Base-by-base conservation (phyloP, 2,329 filamentous ascomycete genomes). In the Colletotrichum abscissum region DNA sequence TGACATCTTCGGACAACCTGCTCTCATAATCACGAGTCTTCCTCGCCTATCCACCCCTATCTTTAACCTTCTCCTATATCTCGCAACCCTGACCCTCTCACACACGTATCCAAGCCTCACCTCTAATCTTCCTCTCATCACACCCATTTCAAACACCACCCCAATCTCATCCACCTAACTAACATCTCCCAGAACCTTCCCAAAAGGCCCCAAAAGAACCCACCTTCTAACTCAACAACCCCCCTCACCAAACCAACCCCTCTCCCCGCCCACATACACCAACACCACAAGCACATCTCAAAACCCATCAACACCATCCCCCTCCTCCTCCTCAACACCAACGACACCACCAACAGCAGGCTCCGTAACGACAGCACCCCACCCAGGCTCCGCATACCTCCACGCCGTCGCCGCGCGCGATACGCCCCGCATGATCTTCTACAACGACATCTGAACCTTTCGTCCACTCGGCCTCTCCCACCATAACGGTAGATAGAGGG, bases 151-250 rank as follows among this genome's bases (percentile, higher is more conserved):
- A 42, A 16, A 42, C 55, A 58, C 42, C n/a, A 46, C 22, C 19
- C 4, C 16, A 33, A 30, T 22, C 19, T 12, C 11, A 16, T 2
- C 5, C 6, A 19, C n/a, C 38, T 7, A 8, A 42, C 65, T 72
- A 12, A 72, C 63, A 63, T 5, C 8, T 42, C 65, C 62, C 72
- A 82, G 81, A 63, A 78, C 78, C 8, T 78, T 84, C 14, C 79
- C 81, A 26, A 75, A 65, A 30, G 82, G 82, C 35, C 73, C 78
- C 12, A 77, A 79, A 62, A 77, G 82, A 70, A 86, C 91, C 73
- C 88, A 91, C 77, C 91, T 92, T 78, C 81, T 92, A 69, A 86
- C 11, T 86, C 90, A 74, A 89, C 88, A 3, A 0, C 85, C 86
- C 4, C 85, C 30, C 8, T 33, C 56, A 12, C 30, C 56, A 90